Base-by-base conservation (phyloP, 352 stramenopile species). In the Albugo candida region DNA sequence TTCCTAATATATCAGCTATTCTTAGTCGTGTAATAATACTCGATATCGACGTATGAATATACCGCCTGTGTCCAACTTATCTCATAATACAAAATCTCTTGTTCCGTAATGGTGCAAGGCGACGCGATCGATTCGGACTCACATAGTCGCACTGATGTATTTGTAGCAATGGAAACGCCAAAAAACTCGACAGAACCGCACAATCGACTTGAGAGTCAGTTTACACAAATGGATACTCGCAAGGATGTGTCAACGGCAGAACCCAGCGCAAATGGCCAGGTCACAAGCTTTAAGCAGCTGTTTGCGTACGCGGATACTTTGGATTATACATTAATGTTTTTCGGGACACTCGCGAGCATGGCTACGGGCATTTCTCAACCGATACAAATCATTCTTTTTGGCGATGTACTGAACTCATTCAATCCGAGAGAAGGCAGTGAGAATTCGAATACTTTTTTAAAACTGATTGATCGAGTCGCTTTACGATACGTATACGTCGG, bases 331-430 rank as follows among this genome's bases (percentile, higher is more conserved):
- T 55, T 87, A 6, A 84, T 87, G 64, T 41, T 53, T 5, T 36
- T 70, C 1, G 74, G 74, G 36, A 63, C 67, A 0, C 11, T 81
- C 5, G 59, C 57, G 0, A 65, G 65, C 2, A 45, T 82, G 4
- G 48, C 53, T 1, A 55, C 61, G 2, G 75, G 75, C 3, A 17
- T 78, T 36, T 58, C 60, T 17, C 65, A 83, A 48, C 75, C 72
- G 8, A 54, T 85, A 11, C 70, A 83, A 51, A 78, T 82, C 43
- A 52, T 85, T 21, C 61, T 87, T 31, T 67, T 87, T 49, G 72
- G 72, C 11, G 68, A 83, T 48, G 60, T 80, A 19, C 55, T 84
- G 41, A 81, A 84, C 54, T 61, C 70, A 10, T 82, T 84, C 44
- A 83, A 83, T 45, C 70, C 74, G 8, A 36, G 48, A 1, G 37